Evolutionary conservation across 768 basidiomycete genomes (phyloP), one percentile per base, ranked within the genome.

Genomic region (Lactarius psammicola): DNA sequence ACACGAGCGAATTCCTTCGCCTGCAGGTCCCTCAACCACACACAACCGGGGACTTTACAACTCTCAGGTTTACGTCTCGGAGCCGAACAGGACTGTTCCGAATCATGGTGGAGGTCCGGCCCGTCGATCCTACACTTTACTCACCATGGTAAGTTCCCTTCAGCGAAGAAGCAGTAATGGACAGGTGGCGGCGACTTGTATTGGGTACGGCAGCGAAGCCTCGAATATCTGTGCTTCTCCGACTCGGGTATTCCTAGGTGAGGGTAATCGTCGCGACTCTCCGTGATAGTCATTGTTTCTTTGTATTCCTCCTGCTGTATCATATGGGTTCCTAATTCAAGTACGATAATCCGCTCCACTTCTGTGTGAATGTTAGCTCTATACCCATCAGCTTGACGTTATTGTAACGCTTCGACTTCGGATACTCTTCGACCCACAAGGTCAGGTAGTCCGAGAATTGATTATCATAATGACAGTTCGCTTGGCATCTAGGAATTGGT

Each of bases 181-280:
- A 62, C 42, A 42, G 58, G 46, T 69, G 66, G 68, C 51, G 38
- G 34, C 51, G 36, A 23, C 63, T 68, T 5, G 61, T 62, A 53
- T 59, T 62, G 20, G 54, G 3, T 18, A 61, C 65, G 30, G 65
- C 57, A 2, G 49, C 36, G 9, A 53, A 46, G 23, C 33, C 28
- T 34, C 62, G 58, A 40, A 30, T 26, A 17, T 33, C 28, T 34
- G 33, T 11, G 53, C 36, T 9, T 38, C 33, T 20, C 49, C 49
- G 49, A 51, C 49, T 51, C 46, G 49, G 46, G 18, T 13, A 51
- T 60, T 31, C 28, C 23, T 44, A 26, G 23, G 31, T 33, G 31
- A 51, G 17, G 13, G 4, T 0, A 15, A 49, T 15, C 18, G 13
- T 49, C n/a, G 3, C 3, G 10, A 9, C 15, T 3, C 54, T 31